Evolutionary conservation across 2,329 filamentous ascomycete genomes (phyloP), one percentile per base, ranked within the genome.

Genomic region (Pyricularia grisea): DNA sequence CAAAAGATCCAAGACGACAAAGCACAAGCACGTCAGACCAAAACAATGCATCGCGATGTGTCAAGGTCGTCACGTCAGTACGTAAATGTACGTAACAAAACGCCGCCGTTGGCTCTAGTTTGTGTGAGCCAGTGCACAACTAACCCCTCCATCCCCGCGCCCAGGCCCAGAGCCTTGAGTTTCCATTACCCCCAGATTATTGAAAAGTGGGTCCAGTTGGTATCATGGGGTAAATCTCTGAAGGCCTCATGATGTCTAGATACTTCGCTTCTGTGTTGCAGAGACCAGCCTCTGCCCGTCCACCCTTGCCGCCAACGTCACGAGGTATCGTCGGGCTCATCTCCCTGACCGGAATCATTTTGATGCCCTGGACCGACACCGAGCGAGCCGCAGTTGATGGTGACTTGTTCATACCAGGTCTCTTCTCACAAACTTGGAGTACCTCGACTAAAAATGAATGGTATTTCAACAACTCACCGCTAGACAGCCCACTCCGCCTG

Each of bases 181-280:
- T 76, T 74, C 67, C 71, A 74, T 75, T 75, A 77, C 76, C 75
- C 74, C 73, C 72, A 73, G 72, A 36, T 73, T 74, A 73, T 70
- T 50, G 50, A 67, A 30, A 30, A 27, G 25, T 50, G 50, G 23
- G 66, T 14, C 31, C 27, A 23, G 4, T 20, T 55, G 50, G 50
- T 55, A 60, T 60, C 50, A 60, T 60, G 66, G 36, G 50, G 42
- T 55, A 67, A 67, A 55, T 28, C 27, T 67, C 60, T 27, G 17
- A 67, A 30, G 66, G 9, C 66, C 66, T 67, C 66, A 60, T 67
- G 66, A 67, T 67, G 65, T 42, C 65, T 30, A n/a, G n/a, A 67
- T 28, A 67, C 50, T 67, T 67, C 31, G 31, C 25, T 27, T 67
- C 31, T 42, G 27, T 33, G 65, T n/a, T 36, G 31, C 33, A 27